Evolutionary conservation across 352 stramenopile genomes (phyloP), one percentile per base, ranked within the genome.

Genomic region (Phytophthora podocarpi): DNA sequence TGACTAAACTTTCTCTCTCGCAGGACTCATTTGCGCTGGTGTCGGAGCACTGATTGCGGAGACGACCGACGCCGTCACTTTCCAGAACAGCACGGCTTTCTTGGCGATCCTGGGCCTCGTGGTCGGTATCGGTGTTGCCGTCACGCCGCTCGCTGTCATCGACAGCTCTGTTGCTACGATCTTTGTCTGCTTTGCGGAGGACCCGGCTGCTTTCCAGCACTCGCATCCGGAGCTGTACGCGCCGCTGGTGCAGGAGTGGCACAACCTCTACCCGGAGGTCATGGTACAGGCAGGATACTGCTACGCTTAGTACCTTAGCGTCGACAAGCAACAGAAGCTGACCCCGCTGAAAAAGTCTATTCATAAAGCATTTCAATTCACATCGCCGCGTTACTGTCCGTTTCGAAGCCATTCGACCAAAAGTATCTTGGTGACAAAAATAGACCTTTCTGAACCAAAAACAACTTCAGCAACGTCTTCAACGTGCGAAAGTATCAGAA

Each of bases 161-260:
- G 87, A 96, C 66, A 97, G 88, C 59, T 97, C 94, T 3, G 91
- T 98, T 15, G 95, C 96, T 36, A 98, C 96, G 2, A 93, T 98
- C 32, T 98, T 98, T 64, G 96, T 99, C 11, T 98, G 95, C 77
- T 99, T 98, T 68, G 95, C 95, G 2, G 91, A 98, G 71, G 86
- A 96, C 52, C 88, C 88, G 0, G 80, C 72, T 5, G 84, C 88
- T n/a, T 90, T 96, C 56, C 76, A 88, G 57, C 66, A 70, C 15
- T 88, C 85, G 43, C 88, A 96, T 67, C 83, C 82, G 4, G 85
- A 95, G 4, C 50, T 94, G 46, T 96, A 94, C 76, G 70, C 89
- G 15, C 81, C 84, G 27, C 73, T 96, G 20, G 85, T 95, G 55
- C 73, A 82, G 35, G 88, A 94, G 46, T 96, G 88, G 88, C 88